These are phyloP conservation scores for Flaveria ramosissima DNA, from an alignment of 129 eudicot genomes.

Conservation along the genomic window DNA sequence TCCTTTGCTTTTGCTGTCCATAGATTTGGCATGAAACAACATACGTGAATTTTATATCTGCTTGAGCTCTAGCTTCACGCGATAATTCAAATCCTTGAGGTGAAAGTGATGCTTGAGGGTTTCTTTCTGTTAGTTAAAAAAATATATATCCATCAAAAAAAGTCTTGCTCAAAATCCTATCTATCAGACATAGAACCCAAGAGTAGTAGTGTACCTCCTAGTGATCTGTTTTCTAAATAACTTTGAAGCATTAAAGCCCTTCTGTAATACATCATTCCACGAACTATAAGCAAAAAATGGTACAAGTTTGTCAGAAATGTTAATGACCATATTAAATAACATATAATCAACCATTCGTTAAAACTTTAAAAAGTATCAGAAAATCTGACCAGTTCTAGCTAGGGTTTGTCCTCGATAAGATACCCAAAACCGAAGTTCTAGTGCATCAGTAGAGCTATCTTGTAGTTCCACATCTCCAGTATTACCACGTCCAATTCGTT, in stretches of 20 bases:
- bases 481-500: conserved; percentile 73
- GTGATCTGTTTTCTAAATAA: conserved; percentile 70
- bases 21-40: conserved; percentile 97
- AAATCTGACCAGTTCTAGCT: conserved; percentile 82
- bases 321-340: background rate
- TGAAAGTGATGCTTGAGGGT: conserved; percentile 47
- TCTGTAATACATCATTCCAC: conserved; percentile 99
- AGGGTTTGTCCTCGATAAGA: conserved; percentile 98
- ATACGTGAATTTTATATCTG: conserved; percentile 90
- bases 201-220: conserved; percentile 57
- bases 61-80: conserved; percentile 94
- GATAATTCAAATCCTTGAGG: conserved; percentile 80
- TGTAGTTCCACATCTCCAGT: conserved; percentile 74
- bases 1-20: conserved; percentile 94
- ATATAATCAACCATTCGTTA: background rate
- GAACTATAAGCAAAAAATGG: conserved; percentile 52
- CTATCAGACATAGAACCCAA: conserved; percentile 4
- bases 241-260: conserved; percentile 97
- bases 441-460: conserved; percentile 62
- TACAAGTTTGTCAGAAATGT: conserved; percentile 21
- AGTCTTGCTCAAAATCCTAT: background rate
- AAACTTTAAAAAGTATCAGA: background rate
- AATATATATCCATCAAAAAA: background rate
- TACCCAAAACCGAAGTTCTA: conserved; percentile 98
- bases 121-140: conserved; percentile 42